These are phyloP conservation scores for Botryotinia narcissicola DNA, from an alignment of 2,329 filamentous ascomycete species.

Conservation along the genomic window DNA sequence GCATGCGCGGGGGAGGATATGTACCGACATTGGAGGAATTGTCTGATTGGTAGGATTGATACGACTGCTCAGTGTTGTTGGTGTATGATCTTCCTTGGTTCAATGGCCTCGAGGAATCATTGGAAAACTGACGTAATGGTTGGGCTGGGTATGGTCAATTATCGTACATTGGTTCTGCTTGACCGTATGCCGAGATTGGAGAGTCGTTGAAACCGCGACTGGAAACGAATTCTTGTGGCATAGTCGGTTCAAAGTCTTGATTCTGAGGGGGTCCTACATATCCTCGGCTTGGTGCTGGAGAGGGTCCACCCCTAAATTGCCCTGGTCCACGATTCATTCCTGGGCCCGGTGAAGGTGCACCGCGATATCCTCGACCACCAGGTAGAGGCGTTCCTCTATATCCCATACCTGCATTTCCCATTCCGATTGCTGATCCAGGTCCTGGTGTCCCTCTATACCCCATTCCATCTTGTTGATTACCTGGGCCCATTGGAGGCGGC, in stretches of 20 bases:
- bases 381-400: constrained; percentile 22
- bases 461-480: constrained; percentile 16
- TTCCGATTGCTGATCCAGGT: constrained; percentile 19
- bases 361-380: neutral
- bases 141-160: constrained; percentile 27
- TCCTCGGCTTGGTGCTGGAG: constrained; percentile 11
- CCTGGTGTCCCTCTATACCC: constrained; percentile 18
- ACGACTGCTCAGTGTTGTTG: constrained; percentile 19
- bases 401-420: constrained; percentile 20
- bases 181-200: constrained; percentile 20
- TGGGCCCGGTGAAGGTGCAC: constrained; percentile 23
- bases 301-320: neutral
- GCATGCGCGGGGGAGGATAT: constrained; percentile 21
- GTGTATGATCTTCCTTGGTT: constrained; percentile 31
- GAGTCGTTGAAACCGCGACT: constrained; percentile 22
- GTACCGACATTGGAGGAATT: constrained; percentile 8
- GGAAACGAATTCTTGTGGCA: constrained; percentile 28
- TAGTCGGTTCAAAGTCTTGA: constrained; percentile 3
- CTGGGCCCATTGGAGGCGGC: neutral
- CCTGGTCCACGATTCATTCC: constrained; percentile 7
- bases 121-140: constrained; percentile 31
- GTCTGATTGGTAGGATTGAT: constrained; percentile 15
- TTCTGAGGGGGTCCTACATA: constrained; percentile 12
- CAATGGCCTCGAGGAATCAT: constrained; percentile 28
- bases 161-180: constrained; percentile 21